These are phyloP conservation scores for Pseudocercospora fuligena DNA, from an alignment of 2,329 filamentous ascomycete genomes.

Conservation along the genomic window DNA sequence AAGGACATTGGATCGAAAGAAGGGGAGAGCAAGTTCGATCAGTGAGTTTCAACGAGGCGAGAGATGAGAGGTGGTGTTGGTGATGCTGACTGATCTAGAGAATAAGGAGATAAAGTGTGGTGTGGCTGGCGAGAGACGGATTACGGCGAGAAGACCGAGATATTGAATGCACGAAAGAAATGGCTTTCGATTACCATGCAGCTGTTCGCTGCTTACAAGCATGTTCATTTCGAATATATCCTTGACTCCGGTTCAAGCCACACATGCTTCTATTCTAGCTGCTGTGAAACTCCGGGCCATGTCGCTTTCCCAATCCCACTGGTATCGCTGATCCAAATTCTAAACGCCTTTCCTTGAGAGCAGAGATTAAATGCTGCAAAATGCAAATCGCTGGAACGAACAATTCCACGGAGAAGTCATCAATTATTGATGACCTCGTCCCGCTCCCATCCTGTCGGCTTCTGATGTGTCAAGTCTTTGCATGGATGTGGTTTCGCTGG, in stretches of 20 bases:
- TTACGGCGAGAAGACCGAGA: neutral
- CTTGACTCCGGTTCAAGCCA: neutral
- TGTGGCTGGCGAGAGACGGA: neutral
- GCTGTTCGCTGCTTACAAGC: neutral
- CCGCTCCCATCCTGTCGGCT: conserved; percentile 79
- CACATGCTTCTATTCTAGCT: neutral
- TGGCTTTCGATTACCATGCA: neutral
- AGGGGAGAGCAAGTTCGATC: conserved; percentile 68
- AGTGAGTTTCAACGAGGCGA: conserved; percentile 28
- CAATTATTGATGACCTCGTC: conserved; percentile 67
- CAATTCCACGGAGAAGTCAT: neutral
- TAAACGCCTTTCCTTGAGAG: neutral
- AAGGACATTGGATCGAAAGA: conserved; percentile 68
- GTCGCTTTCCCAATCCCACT: neutral
- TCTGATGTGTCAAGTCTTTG: conserved; percentile 67
- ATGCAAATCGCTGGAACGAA: neutral
- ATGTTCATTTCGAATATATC: neutral
- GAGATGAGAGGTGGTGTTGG: neutral
- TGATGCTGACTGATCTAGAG: neutral
- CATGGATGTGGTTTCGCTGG: conserved; percentile 68
- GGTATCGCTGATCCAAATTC: neutral
- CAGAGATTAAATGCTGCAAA: conserved; percentile 1
- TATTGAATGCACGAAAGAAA: neutral
- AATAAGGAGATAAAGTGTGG: neutral
- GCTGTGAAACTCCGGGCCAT: neutral